Evolutionary conservation across 768 basidiomycete genomes (phyloP), one percentile per base, ranked within the genome.

Genomic region (Collybia nuda): DNA sequence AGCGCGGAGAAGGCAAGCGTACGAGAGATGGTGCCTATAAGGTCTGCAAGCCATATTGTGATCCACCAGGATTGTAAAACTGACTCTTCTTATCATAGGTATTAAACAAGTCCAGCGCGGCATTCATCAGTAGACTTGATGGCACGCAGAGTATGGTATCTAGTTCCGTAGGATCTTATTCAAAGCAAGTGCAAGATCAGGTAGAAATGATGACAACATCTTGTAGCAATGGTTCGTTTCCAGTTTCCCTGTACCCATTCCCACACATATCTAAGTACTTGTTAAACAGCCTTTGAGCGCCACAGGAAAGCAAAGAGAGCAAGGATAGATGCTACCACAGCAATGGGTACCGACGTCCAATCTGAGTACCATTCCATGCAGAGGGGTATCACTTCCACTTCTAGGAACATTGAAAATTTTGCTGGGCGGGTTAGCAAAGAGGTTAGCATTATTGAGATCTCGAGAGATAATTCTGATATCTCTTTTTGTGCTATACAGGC

Each of bases 271-370:
- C 32, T 32, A 32, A 32, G 3, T 32, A 11, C 32, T 32, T 47
- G n/a, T 22, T 32, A 0, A 15, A 3, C 54, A 85, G 88, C 81
- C 26, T 76, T 88, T 54, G 82, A 89, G 53, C 75, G 80, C 52
- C 70, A 86, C 58, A 67, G 70, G 38, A 74, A 79, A 47, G 77
- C 82, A 14, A 93, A 93, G 61, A 78, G 84, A 42, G 83, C 83
- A 35, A 79, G 90, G 38, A 59, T 85, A 2, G 87, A 89, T 45
- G 74, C 77, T 8, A 83, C 80, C 17, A 70, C 73, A 37, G 62
- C 69, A 2, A 67, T 88, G 59, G 68, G 67, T 24, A 65, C 70
- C 4, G 77, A 82, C 26, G 59, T 81, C 28, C 77, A 83, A 54
- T 70, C 75, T 26, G 76, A 82, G 43, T 80, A 80, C 58, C 73